Conservation (phyloP, 2,329 filamentous ascomycete genomes). For the Helminthosporium solani region DNA sequence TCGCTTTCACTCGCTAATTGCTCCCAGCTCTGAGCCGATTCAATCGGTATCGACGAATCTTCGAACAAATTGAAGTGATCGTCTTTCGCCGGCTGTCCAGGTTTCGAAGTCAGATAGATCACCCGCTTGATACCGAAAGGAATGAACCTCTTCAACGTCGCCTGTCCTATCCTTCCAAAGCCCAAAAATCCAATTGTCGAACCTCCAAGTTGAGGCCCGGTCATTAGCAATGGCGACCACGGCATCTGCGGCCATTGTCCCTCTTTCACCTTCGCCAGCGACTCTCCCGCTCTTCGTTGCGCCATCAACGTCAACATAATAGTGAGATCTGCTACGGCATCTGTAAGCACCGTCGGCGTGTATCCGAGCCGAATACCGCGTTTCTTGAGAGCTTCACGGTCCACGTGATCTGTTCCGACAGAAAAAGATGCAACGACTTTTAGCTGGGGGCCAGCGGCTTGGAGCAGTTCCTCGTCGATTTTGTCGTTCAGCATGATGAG, state of each 20-base stretch:
- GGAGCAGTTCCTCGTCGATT: conserved; percentile 27
- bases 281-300: conserved; percentile 30
- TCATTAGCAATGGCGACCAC: conserved; percentile 34
- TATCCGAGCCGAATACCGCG: conserved; percentile 32
- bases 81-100: conserved; percentile 24
- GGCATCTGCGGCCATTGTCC: conserved; percentile 35
- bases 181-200: conserved; percentile 31
- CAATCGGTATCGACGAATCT: conserved; percentile 20
- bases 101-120: conserved; percentile 29
- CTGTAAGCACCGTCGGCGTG: conserved; percentile 33
- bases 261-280: conserved; percentile 23
- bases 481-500: conserved; percentile 32
- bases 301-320: conserved; percentile 38
- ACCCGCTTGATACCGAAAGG: conserved; percentile 28
- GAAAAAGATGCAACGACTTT: conserved; percentile 34
- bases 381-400: conserved; percentile 24
- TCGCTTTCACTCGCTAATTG: conserved; percentile 34
- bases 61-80: conserved; percentile 26
- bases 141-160: conserved; percentile 26
- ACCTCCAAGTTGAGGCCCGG: conserved; percentile 27
- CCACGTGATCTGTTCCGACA: conserved; percentile 35
- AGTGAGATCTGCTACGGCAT: conserved; percentile 32
- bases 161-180: conserved; percentile 33
- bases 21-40: conserved; percentile 19
- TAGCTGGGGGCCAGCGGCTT: conserved; percentile 21